phyloP scores from a whole-genome alignment of 2,329 filamentous ascomycete genomes.

The Calycina marina region DNA sequence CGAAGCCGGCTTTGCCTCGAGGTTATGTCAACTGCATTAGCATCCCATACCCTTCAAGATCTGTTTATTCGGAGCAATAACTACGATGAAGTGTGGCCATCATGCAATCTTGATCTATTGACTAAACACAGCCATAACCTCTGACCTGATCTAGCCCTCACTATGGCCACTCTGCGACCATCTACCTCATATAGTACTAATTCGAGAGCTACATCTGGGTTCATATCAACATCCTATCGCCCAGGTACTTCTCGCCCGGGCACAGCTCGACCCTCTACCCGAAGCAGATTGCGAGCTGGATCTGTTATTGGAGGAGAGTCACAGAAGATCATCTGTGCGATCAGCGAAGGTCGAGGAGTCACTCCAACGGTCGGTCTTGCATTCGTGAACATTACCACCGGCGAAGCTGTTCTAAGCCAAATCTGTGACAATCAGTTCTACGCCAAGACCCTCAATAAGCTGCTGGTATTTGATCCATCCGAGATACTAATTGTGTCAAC shows the following conservation, averaged over 20 bases:
- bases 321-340: slow-evolving; percentile 72
- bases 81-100: no score
- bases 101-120: slow-evolving; percentile 3
- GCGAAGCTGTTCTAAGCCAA: slow-evolving; percentile 74
- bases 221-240: slow-evolving; percentile 15
- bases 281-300: slow-evolving; percentile 17
- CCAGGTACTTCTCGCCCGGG: slow-evolving; percentile 16
- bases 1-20: no score
- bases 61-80: no score
- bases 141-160: no score
- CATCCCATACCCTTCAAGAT: no score
- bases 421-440: slow-evolving; percentile 92
- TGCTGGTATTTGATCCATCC: slow-evolving; percentile 65
- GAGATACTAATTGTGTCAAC: slow-evolving; percentile 66
- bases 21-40: no score
- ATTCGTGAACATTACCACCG: slow-evolving; percentile 75
- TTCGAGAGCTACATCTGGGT: slow-evolving; percentile 2
- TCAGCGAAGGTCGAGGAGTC: slow-evolving; percentile 78
- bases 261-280: slow-evolving; percentile 20
- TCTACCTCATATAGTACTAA: not conserved
- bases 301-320: slow-evolving; percentile 29
- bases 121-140: slow-evolving; percentile 4
- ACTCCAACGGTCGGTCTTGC: slow-evolving; percentile 73
- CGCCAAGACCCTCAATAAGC: slow-evolving; percentile 73
- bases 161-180: not conserved